Base-by-base conservation (phyloP, 495 filamentous ascomycete genomes). In the Aspergillus sclerotiicarbonarius region DNA sequence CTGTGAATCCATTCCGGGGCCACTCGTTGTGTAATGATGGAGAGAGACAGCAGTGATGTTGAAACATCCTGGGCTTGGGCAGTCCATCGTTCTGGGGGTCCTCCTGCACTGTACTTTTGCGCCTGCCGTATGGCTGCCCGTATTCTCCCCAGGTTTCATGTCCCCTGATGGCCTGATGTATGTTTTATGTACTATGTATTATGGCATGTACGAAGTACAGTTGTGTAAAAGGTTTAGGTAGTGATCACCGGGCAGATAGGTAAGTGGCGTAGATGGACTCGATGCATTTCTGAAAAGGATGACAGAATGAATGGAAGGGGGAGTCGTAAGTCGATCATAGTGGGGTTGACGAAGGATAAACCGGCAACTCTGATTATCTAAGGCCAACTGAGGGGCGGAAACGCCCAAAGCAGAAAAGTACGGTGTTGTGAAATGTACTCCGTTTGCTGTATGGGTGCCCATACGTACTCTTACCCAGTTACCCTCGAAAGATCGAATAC, bases 51-150 rank as follows among this genome's bases (percentile, higher is more conserved):
- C 5, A 13, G 37, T 15, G 13, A 41, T 41, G 37, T 41, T 41
- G 37, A n/a, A 41, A n/a, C 33, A 35, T 35, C 9, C 8, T 35
- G 13, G 2, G 13, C 13, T n/a, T 41, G 13, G 10, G 13, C 10
- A 41, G 37, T 15, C 13, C 13, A n/a, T n/a, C n/a, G n/a, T 41
- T 12, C 13, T 41, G 37, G 13, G 0, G 5, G 9, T 37, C 9
- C 6, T 5, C 35, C 37, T 53, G 51, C 51, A 43, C 52, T 59
- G 53, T 62, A 65, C 56, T 54, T 50, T 59, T 46, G 31, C 15
- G 39, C 13, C 12, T 57, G 37, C 16, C 25, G 33, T 20, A 20
- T 53, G 39, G 20, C n/a, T 51, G 29, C 10, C 20, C 19, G 33
- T 37, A 37, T 37, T 37, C 33, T 15, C 33, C 33, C 33, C 33